Base-by-base conservation (phyloP, 2,329 filamentous ascomycete genomes). In the Teratosphaeria epicoccoides region DNA sequence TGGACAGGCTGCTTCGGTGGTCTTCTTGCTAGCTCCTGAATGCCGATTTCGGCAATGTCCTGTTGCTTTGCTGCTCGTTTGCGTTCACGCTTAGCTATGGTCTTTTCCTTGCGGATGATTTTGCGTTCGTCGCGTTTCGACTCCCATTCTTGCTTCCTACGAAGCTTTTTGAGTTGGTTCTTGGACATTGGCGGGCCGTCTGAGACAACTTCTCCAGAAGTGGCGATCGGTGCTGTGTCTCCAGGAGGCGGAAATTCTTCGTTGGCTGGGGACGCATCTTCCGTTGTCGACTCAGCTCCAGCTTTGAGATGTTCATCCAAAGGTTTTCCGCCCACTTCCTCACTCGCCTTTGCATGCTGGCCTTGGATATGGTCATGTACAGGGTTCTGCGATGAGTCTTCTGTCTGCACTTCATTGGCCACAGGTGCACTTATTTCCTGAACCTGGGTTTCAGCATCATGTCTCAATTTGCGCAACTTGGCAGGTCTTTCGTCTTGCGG, bases 131-230 rank as follows among this genome's bases (percentile, higher is more conserved):
- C 71, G 4, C 81, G 84, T 22, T 78, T 79, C 6, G 83, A 81
- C 61, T 95, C 88, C 85, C 87, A 95, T 65, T 80, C 75, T 64
- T 87, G 77, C 57, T 81, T 77, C 51, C 82, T 83, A 55, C 79
- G 81, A 49, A 88, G 73, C 64, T 88, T 91, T 70, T 95, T 95
- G 54, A 85, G 73, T 60, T 91, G 85, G 63, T 84, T 94, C 64
- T 97, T 97, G 17, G 91, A 95, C 49, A 96, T 59, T 33, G 68
- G 61, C n/a, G 57, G 56, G 23, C 53, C 55, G n/a, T 49, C 47
- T 6, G 45, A 22, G 17, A 22, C 43, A 17, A 45, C 43, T 43
- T 25, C 45, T 28, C 24, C 23, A 28, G 43, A 40, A 4, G 26
- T 43, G 12, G 46, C 44, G 5, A 53, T 17, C 14, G 53, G 43